Evolutionary conservation across 192 early-diverging fungal genomes (phyloP).

Genomic region (Coemansia brasiliensis): DNA sequence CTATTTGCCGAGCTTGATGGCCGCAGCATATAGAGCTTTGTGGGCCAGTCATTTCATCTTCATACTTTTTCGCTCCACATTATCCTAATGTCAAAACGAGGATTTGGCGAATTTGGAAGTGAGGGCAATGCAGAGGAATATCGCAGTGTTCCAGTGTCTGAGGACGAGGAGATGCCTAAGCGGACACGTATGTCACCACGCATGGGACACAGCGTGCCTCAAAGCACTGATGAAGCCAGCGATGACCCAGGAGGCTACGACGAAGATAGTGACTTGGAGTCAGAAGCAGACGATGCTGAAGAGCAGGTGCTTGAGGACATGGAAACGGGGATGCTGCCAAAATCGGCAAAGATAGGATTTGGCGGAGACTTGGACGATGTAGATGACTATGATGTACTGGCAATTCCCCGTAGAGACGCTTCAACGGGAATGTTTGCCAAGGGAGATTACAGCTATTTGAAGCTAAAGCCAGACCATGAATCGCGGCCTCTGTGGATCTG

Average conservation of each 20-base stretch:
- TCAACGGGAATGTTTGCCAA: slow-evolving; percentile 62
- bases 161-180: slow-evolving; percentile 3
- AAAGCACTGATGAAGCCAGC: slow-evolving; percentile 19
- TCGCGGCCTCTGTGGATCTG: slow-evolving; percentile 91
- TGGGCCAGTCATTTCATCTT: background rate
- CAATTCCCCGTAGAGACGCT: slow-evolving; percentile 31
- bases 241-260: slow-evolving; percentile 3
- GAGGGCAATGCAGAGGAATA: slow-evolving; percentile 11
- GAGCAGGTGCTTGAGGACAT: slow-evolving; percentile 30
- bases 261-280: slow-evolving; percentile 4
- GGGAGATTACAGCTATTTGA: slow-evolving; percentile 73
- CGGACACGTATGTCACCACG: slow-evolving; percentile 10
- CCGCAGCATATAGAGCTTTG: no score
- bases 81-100: slow-evolving; percentile 13
- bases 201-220: slow-evolving; percentile 19
- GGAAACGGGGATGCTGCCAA: slow-evolving; percentile 35
- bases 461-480: slow-evolving; percentile 85
- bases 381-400: slow-evolving; percentile 45
- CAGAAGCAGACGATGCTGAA: slow-evolving; percentile 17
- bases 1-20: background rate
- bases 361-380: slow-evolving; percentile 8
- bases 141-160: background rate
- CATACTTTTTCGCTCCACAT: background rate
- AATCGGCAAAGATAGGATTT: slow-evolving; percentile 19
- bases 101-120: slow-evolving; percentile 10